Evolutionary conservation across 2,329 filamentous ascomycete species (phyloP).

Genomic region (Diplocarpon mali): DNA sequence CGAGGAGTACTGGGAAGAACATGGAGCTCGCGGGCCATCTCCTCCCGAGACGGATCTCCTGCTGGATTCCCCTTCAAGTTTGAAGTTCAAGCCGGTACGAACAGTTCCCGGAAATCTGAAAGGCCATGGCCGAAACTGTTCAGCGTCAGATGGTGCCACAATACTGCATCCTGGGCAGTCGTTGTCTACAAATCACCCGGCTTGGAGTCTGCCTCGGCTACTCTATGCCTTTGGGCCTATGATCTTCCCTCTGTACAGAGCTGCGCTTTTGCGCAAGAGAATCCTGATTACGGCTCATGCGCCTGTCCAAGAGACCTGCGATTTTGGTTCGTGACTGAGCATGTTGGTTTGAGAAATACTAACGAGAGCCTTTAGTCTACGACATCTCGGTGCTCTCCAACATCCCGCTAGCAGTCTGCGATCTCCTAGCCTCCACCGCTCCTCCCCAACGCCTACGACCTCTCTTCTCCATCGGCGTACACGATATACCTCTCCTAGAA

Average conservation of each 20-base stretch:
- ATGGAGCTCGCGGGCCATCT: slow-evolving; percentile 31
- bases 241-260: slow-evolving; percentile 82
- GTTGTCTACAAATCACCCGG: slow-evolving; percentile 72
- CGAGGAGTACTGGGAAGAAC: slow-evolving; percentile 69
- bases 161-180: slow-evolving; percentile 50
- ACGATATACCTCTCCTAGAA: slow-evolving; percentile 75
- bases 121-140: slow-evolving; percentile 44
- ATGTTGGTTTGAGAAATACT: neutral
- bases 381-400: slow-evolving; percentile 87
- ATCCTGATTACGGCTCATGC: slow-evolving; percentile 80
- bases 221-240: slow-evolving; percentile 81
- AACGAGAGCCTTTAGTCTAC: slow-evolving; percentile 54
- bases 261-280: slow-evolving; percentile 74
- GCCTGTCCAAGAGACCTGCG: slow-evolving; percentile 75
- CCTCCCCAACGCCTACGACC: slow-evolving; percentile 59
- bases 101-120: slow-evolving; percentile 26
- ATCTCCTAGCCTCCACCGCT: slow-evolving; percentile 53
- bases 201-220: slow-evolving; percentile 67
- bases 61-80: slow-evolving; percentile 28
- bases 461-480: slow-evolving; percentile 86
- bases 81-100: slow-evolving; percentile 34
- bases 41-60: slow-evolving; percentile 21
- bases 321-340: slow-evolving; percentile 56
- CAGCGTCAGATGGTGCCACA: slow-evolving; percentile 49
- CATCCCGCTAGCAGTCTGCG: slow-evolving; percentile 62